Base-by-base conservation (phyloP, 805 yeast species). In the Wickerhamomyces kurtzmanii region DNA sequence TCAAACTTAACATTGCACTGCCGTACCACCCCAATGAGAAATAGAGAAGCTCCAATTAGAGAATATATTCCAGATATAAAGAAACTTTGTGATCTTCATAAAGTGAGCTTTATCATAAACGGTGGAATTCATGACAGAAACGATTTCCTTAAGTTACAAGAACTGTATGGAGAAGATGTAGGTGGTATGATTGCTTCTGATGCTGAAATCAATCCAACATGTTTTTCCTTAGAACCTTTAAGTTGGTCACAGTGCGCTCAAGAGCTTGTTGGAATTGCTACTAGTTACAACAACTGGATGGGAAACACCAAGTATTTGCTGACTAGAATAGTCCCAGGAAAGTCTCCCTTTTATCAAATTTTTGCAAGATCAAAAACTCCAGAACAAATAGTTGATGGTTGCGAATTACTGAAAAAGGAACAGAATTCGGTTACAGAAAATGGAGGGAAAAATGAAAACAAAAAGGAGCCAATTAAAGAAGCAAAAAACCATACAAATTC, bases 141-240 rank as follows among this genome's bases (percentile, higher is more conserved):
- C 4, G 91, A 87, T 31, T 71, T 67, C 34, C 34, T 40, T 6
- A 55, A 57, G 15, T 45, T 87, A 23, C 77, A 71, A 42, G 39
- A 53, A 8, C 48, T 53, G n/a, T 69, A 67, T 39, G 71, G 76
- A 1, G 64, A 65, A 2, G 69, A 70, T 28, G 55, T 79, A n/a
- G 94, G 97, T 4, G 87, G 84, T 6, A 89, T 91, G 98, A 75
- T 87, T 43, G 98, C 96, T 1, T 79, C 84, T 18, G 73, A 75
- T 17, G 97, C 96, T 1, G 97, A 91, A 53, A 47, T 67, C 6
- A 87, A 91, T 47, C 91, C 94, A 6, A 65, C 94, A 1, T 76
- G 83, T 21, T 91, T 91, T 49, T 50, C 51, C 17, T 45, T 49
- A 6, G 37, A 43, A 1, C 62, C 62, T 4, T 47, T 64, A 26